phyloP scores from a whole-genome alignment of 2,329 filamentous ascomycete genomes.

The Ambrosiella xylebori region DNA sequence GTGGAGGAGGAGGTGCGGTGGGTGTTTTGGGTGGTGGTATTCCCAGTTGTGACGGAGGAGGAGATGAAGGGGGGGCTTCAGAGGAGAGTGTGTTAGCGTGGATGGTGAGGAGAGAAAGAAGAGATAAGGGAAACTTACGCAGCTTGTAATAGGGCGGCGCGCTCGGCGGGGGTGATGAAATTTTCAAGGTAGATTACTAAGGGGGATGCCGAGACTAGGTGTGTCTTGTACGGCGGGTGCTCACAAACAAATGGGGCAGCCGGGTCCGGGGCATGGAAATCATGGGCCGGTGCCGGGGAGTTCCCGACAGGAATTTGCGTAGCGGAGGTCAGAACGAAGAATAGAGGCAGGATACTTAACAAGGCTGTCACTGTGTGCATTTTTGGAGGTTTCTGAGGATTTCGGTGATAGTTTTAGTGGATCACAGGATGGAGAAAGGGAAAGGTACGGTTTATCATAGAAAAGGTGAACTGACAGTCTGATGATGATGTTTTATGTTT shows the following conservation, averaged over 20 bases:
- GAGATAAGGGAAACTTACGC: slow-evolving; percentile 20
- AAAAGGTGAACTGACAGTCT: too few relatives aligned
- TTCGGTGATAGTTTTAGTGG: too few relatives aligned
- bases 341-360: background rate
- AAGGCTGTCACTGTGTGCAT: background rate
- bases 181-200: slow-evolving; percentile 31
- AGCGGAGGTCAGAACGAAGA: background rate
- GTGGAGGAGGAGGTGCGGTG: slow-evolving; percentile 31
- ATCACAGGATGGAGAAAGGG: too few relatives aligned
- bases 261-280: background rate
- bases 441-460: too few relatives aligned
- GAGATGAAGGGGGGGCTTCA: slow-evolving; percentile 27
- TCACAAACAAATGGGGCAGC: slow-evolving; percentile 13
- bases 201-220: slow-evolving; percentile 30
- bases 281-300: slow-evolving; percentile 3
- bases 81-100: slow-evolving; percentile 9
- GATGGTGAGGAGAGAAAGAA: background rate
- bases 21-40: slow-evolving; percentile 20
- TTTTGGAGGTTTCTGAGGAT: background rate
- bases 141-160: slow-evolving; percentile 24
- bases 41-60: slow-evolving; percentile 24
- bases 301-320: slow-evolving; percentile 1
- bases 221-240: slow-evolving; percentile 24
- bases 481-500: too few relatives aligned
- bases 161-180: slow-evolving; percentile 27